Evolutionary conservation across 2,329 filamentous ascomycete species (phyloP), one percentile per base, ranked within the genome.

Genomic region (Tetracladium maxilliforme): DNA sequence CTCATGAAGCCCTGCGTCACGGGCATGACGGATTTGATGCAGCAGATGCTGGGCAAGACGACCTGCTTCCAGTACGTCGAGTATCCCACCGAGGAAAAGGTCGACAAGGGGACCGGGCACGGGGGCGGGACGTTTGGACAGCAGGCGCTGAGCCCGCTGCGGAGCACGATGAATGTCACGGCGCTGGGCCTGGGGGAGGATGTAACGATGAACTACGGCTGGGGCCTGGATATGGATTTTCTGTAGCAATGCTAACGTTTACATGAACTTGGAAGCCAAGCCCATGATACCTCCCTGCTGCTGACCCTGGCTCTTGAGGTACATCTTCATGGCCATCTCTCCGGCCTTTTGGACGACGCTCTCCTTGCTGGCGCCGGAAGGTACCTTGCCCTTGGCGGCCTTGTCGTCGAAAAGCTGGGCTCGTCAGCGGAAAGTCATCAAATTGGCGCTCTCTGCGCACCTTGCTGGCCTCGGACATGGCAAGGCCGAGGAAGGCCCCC

Each of bases 261-360:
- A 47, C 47, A 72, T 35, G 44, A 77, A 74, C 49, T 75, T 75
- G 45, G 60, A 62, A 7, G 70, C 70, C 43, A 73, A 37, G 27
- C 52, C 49, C 53, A 72, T 58, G 30, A 76, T 40, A 9, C 38
- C 33, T 14, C 51, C 41, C n/a, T 54, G 48, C 18, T 59, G 54
- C 34, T 61, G 50, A 12, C 64, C 64, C 46, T 83, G 64, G 39
- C 66, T 71, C 67, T 92, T 86, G 58, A 92, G 56, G 51, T 86
- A 93, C 70, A 93, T 78, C 66, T 92, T 84, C 40, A 93, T 51
- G 4, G 84, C 86, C 66, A 81, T 77, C 61, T 92, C 75, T 3
- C 73, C 84, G 4, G 86, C 86, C 48, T 73, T 61, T 45, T 78
- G 71, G 23, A 94, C 58, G 24, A 72, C 82, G 23, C 71, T 73